Evolutionary conservation across 345 rosid species (phyloP), one percentile per base, ranked within the genome.

Genomic region (Populus nigra): DNA sequence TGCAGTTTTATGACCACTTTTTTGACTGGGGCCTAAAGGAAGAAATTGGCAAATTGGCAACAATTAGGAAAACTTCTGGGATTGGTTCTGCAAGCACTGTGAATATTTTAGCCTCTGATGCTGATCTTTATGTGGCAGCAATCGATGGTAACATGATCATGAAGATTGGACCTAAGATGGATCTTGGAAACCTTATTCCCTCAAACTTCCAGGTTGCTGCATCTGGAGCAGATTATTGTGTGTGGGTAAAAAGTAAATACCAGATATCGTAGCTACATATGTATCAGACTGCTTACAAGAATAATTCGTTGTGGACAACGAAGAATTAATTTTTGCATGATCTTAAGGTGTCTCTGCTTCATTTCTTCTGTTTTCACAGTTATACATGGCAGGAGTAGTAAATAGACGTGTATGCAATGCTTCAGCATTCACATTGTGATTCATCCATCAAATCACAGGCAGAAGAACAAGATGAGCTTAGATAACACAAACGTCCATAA

Each of bases 1-100:
- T 82, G 81, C 86, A 94, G 97, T 94, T 94, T 59, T 94, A 89
- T 80, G 91, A 90, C 79, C 97, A 94, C 86, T 88, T 91, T 84
- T 83, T 90, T 36, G 93, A 87, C 31, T 83, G 85, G 92, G 94
- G 89, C 31, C 81, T 87, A 25, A 92, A 91, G 87, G 90, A 85
- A 33, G 81, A 83, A 69, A 90, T 94, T 33, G 35, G 39, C 7
- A 90, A 85, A 68, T 55, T 95, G 84, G 87, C 77, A 1, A 77
- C 80, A 15, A 79, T 91, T 1, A 86, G 97, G 84, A 81, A 31
- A 18, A 83, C 78, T 38, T 82, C 80, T 63, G 82, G 89, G 71
- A 91, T 95, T 80, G 49, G 76, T 20, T 76, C 75, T 11, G 77
- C 57, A 29, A 93, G 94, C 89, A 80, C 61, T 9, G 88, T 90